phyloP scores from a whole-genome alignment of 2,329 filamentous ascomycete species.

The Paracamarosporium sp. region DNA sequence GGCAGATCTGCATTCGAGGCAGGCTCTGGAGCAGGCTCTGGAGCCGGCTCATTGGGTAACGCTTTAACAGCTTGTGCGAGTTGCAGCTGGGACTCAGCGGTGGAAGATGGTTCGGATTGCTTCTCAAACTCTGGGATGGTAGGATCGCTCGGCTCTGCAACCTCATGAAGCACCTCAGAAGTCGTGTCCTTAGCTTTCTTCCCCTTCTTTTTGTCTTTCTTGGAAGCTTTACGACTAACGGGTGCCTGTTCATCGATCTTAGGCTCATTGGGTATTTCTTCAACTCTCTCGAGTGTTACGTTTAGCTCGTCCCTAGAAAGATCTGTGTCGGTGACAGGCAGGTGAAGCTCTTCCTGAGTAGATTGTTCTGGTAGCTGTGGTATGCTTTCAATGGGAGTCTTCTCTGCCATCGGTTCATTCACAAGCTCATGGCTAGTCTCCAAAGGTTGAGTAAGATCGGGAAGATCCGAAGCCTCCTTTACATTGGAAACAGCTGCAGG shows the following conservation, averaged over 20 bases:
- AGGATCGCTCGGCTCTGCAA: neutral
- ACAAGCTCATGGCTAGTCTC: slow-evolving; percentile 5
- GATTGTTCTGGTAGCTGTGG: neutral
- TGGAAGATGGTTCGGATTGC: neutral
- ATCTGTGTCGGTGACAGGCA: neutral
- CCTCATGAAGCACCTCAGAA: neutral
- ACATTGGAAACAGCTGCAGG: neutral
- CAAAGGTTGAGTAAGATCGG: neutral
- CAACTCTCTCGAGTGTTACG: neutral
- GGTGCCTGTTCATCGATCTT: slow-evolving; percentile 9
- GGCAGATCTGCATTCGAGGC: neutral
- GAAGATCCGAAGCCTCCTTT: neutral
- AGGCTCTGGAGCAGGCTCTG: too few relatives aligned
- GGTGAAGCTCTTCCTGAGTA: neutral
- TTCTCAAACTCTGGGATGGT: slow-evolving; percentile 11
- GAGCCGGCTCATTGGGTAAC: neutral
- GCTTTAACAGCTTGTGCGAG: slow-evolving; percentile 3
- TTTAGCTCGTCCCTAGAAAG: slow-evolving; percentile 1
- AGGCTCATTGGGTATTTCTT: slow-evolving; percentile 6
- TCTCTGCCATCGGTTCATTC: slow-evolving; percentile 1
- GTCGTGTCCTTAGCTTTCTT: slow-evolving; percentile 31
- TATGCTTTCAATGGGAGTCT: slow-evolving; percentile 1
- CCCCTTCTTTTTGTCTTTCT: slow-evolving; percentile 45
- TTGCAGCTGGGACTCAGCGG: neutral
- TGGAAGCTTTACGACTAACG: slow-evolving; percentile 27